A percentile compares a stretch with the other conserved stretches of the same genome.
phyloP scores from a whole-genome alignment of 352 stramenopile genomes.

The Phytophthora pisi region DNA sequence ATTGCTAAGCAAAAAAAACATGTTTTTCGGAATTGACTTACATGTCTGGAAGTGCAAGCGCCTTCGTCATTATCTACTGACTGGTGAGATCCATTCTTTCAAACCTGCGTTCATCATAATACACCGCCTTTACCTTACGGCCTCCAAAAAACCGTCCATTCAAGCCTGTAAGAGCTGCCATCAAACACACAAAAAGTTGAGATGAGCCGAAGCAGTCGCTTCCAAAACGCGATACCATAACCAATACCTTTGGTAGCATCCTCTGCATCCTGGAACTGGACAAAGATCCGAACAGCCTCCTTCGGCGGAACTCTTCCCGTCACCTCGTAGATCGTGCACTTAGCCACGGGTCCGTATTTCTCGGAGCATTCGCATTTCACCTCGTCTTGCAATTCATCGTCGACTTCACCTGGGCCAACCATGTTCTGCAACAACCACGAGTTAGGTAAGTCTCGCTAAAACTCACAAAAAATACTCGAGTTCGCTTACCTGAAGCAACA shows the following conservation, averaged over 20 bases:
- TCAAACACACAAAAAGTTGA: not conserved
- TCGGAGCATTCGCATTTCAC: slow-evolving; percentile 86
- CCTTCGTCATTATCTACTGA: slow-evolving; percentile 30
- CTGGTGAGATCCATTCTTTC: slow-evolving; percentile 58
- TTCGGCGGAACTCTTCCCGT: slow-evolving; percentile 49
- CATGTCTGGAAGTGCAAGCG: slow-evolving; percentile 8
- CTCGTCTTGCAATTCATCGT: slow-evolving; percentile 88
- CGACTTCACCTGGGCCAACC: slow-evolving; percentile 89
- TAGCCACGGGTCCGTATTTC: slow-evolving; percentile 82
- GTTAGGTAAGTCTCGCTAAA: not conserved
- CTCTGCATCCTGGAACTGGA: slow-evolving; percentile 73
- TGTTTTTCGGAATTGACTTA: slow-evolving; percentile 18
- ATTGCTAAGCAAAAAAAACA: slow-evolving; percentile 15
- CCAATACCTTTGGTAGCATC: slow-evolving; percentile 80
- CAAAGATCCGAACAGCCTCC: slow-evolving; percentile 90
- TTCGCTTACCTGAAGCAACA: slow-evolving; percentile 39
- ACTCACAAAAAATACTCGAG: not conserved
- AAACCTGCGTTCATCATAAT: slow-evolving; percentile 88
- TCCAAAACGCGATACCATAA: not conserved
- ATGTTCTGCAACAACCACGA: slow-evolving; percentile 77
- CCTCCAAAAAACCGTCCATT: slow-evolving; percentile 91
- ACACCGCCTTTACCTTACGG: slow-evolving; percentile 78
- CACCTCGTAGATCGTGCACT: slow-evolving; percentile 82
- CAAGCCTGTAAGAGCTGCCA: slow-evolving; percentile 74
- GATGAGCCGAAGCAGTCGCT: slow-evolving; percentile 1